phyloP scores from a whole-genome alignment of 306 rosid species.

The Canavalia gladiata region DNA sequence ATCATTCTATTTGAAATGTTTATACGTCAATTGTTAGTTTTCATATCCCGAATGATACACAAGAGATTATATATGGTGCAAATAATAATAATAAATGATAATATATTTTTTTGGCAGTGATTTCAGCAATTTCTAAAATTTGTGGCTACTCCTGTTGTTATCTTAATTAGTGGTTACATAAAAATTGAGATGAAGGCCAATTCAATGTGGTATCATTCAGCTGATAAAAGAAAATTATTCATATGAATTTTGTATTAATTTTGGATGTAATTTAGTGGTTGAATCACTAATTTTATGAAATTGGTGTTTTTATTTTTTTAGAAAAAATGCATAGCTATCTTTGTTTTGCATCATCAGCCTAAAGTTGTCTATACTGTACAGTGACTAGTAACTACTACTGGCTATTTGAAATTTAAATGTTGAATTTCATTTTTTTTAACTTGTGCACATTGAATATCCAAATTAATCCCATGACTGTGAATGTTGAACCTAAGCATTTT shows the following conservation, averaged over 20 bases:
- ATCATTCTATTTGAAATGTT: too few relatives aligned
- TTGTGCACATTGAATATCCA: constrained; percentile 30
- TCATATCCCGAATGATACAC: too few relatives aligned
- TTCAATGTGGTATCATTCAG: constrained; percentile 17
- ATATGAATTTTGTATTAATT: constrained; percentile 30
- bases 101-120: too few relatives aligned
- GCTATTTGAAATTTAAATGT: constrained; percentile 29
- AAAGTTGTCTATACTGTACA: constrained; percentile 4
- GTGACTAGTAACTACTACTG: not conserved
- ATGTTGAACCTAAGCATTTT: constrained; percentile 41
- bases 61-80: too few relatives aligned
- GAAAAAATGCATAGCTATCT: constrained; percentile 20
- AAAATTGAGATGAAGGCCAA: not conserved
- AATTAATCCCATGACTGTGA: not conserved
- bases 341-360: constrained; percentile 1
- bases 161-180: too few relatives aligned
- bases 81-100: too few relatives aligned
- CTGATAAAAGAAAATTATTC: constrained; percentile 32
- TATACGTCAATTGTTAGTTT: too few relatives aligned
- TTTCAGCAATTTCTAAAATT: too few relatives aligned
- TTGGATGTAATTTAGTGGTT: constrained; percentile 28
- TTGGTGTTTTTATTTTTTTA: not conserved
- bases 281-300: constrained; percentile 1
- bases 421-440: not conserved
- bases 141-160: too few relatives aligned